phyloP scores from a whole-genome alignment of 2,329 filamentous ascomycete species.

The Geosmithia putterillii region DNA sequence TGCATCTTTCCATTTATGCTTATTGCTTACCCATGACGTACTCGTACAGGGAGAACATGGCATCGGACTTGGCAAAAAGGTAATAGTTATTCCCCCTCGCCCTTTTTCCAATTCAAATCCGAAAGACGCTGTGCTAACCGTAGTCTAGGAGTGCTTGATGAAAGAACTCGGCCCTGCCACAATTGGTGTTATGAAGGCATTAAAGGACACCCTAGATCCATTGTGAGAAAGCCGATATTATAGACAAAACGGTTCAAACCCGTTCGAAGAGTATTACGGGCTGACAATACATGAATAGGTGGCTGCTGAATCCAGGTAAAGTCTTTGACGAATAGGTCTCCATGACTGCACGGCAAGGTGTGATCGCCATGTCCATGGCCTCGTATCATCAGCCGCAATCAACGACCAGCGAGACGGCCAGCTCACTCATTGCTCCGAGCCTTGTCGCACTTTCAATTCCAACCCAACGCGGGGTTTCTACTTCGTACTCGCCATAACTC shows the following conservation, averaged over 20 bases:
- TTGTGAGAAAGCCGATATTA: constrained; percentile 10
- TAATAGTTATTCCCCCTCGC: constrained; percentile 32
- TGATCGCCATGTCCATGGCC: too few relatives aligned
- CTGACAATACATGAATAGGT: constrained; percentile 19
- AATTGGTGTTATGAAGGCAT: constrained; percentile 52
- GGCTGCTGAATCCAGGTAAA: constrained; percentile 59
- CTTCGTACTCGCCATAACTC: too few relatives aligned
- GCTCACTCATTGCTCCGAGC: too few relatives aligned
- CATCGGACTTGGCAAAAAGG: constrained; percentile 57
- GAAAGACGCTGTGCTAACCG: neutral
- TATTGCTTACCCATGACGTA: neutral
- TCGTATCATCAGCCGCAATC: too few relatives aligned
- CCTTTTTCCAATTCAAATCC: neutral
- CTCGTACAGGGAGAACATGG: constrained; percentile 47
- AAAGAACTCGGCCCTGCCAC: constrained; percentile 53
- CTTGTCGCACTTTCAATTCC: too few relatives aligned
- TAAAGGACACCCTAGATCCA: constrained; percentile 53
- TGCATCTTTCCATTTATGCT: neutral
- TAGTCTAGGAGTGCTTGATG: constrained; percentile 28
- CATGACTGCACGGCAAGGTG: neutral
- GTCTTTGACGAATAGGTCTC: constrained; percentile 39
- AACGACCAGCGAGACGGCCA: too few relatives aligned
- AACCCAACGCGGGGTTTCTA: too few relatives aligned
- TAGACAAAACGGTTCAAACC: too few relatives aligned
- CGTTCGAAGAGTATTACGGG: too few relatives aligned